phyloP scores from a whole-genome alignment of 2,329 filamentous ascomycete species.

The Fusarium xyrophilum region DNA sequence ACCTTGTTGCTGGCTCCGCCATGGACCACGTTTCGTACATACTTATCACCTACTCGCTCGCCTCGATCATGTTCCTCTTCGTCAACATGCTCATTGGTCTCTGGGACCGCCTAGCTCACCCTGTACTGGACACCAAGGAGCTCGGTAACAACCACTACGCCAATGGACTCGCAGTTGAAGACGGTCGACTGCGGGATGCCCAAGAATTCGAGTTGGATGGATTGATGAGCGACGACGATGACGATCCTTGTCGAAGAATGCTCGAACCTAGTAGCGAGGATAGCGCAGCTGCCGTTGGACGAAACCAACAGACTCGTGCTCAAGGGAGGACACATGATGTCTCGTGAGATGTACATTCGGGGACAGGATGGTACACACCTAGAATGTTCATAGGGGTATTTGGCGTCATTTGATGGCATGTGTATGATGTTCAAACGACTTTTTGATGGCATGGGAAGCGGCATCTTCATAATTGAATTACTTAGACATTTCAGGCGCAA shows the following conservation, averaged over 20 bases:
- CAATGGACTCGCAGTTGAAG: slow-evolving; percentile 51
- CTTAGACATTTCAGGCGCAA: slow-evolving; percentile 1
- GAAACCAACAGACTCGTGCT: slow-evolving; percentile 41
- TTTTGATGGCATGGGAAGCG: not conserved
- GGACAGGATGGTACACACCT: not conserved
- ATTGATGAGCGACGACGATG: slow-evolving; percentile 87
- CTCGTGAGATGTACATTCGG: not conserved
- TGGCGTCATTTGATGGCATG: not conserved
- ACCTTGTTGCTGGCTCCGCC: slow-evolving; percentile 72
- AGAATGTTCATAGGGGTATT: not conserved
- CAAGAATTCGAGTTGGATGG: slow-evolving; percentile 95
- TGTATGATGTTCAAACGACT: not conserved
- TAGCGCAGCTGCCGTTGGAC: slow-evolving; percentile 45
- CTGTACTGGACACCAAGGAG: slow-evolving; percentile 47
- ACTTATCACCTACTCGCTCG: slow-evolving; percentile 86
- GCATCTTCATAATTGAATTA: slow-evolving; percentile 4
- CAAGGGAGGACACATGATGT: not conserved
- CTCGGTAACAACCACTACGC: slow-evolving; percentile 47
- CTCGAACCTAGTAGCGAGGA: slow-evolving; percentile 31
- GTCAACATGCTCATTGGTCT: slow-evolving; percentile 84
- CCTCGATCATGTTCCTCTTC: slow-evolving; percentile 91
- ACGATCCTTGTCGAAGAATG: slow-evolving; percentile 56
- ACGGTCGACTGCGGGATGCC: slow-evolving; percentile 73
- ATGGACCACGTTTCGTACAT: slow-evolving; percentile 93
- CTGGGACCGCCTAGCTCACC: slow-evolving; percentile 70